Evolutionary conservation across 352 stramenopile genomes (phyloP), one percentile per base, ranked within the genome.

Genomic region (Phytophthora cryptogea): DNA sequence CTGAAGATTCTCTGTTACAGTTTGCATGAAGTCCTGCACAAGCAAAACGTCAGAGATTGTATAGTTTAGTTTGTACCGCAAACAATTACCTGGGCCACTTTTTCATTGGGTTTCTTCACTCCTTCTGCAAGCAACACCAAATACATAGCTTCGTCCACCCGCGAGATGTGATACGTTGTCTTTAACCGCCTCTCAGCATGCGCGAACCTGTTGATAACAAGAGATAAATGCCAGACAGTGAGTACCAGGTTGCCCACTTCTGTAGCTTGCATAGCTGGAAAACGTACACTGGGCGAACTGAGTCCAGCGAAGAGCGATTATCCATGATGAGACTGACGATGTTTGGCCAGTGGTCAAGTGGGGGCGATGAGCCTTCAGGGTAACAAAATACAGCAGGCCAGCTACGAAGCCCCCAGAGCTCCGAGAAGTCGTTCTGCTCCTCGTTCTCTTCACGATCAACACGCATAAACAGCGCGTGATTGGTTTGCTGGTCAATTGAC

Each of bases 301-400:
- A 75, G 46, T 87, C 73, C 50, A 92, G 59, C 42, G 68, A 70
- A 14, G 63, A 59, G 28, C 78, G 76, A 58, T 87, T 91, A 68
- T 96, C 85, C 86, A 91, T 90, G 50, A 96, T 89, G 23, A 96
- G 72, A 59, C 84, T 94, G 46, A 96, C 70, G 13, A 96, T 77
- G 43, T 96, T 96, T 2, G 87, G 87, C 85, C 85, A 96, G 60
- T 96, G 87, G 54, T 86, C 63, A 42, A 88, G 59, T 17, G 82
- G 80, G 2, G 73, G 64, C 45, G 59, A 42, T 9, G 87, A 75
- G 14, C 67, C 56, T 54, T 80, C 77, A 10, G 86, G 86, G 46
- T 92, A 95, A 53, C 79, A 90, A 48, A 94, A 94, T 8, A 96
- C 78, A 23, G 85, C 84, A 11, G 87, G 86, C 80, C 81, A 94